Evolutionary conservation across 108 stramenopile genomes (phyloP), one percentile per base, ranked within the genome.

Genomic region (Conticribra weissflogii): DNA sequence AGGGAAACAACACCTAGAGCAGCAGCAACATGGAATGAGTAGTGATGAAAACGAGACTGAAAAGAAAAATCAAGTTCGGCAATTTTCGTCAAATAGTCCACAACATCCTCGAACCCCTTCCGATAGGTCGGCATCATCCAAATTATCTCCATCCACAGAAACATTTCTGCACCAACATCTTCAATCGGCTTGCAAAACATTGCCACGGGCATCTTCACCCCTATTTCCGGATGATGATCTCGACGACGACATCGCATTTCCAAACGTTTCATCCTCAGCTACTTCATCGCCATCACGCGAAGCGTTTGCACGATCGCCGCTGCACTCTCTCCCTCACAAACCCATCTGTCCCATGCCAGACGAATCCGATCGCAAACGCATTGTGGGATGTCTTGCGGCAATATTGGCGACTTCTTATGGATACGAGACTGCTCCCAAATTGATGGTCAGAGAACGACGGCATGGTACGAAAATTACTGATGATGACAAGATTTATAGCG

Each of bases 331-430:
- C 46, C 74, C 74, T 8, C 45, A 61, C 28, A 36, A 60, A 23
- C 66, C 74, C 8, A 75, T 60, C 27, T 59, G 58, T 31, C 59
- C 59, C 28, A 55, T 77, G 24, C 76, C 76, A 21, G 76, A 77
- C 15, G 76, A 71, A 65, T 54, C 61, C 9, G 76, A 77, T 51
- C 62, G 76, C 50, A 77, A 77, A 63, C 54, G 76, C 41, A 62
- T 77, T 21, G 46, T 77, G 76, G 91, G 88, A 32, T 90, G 92
- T 60, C 54, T 93, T 50, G 92, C 92, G 15, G 88, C 86, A 25
- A 73, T 93, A 15, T 82, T 93, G 46, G 86, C 92, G 24, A 82
- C 82, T 34, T 52, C 77, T 28, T 88, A 88, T 65, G 72, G 83
- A 25, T 87, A 88, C 55, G 89, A 93, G 33, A 74, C 66, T 32